phyloP scores from a whole-genome alignment of 495 filamentous ascomycete species.

The Podospora bellae-mahoneyi region DNA sequence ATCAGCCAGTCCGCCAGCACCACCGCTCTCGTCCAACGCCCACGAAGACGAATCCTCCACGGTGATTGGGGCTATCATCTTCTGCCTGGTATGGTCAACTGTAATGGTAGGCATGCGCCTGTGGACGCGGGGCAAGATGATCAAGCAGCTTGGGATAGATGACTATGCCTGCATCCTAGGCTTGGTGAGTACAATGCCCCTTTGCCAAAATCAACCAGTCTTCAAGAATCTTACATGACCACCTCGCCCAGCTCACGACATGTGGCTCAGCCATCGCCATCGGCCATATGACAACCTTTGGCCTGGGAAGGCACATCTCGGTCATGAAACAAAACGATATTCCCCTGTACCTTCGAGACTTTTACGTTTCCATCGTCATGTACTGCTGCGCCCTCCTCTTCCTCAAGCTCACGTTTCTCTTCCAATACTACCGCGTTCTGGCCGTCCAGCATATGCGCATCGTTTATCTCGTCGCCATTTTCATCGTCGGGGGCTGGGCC shows the following conservation, averaged over 20 bases:
- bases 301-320: constrained; percentile 27
- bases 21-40: constrained; percentile 22
- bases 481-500: constrained; percentile 33
- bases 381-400: constrained; percentile 31
- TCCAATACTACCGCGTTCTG: constrained; percentile 39
- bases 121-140: constrained; percentile 24
- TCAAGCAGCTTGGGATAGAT: constrained; percentile 28
- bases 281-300: constrained; percentile 27
- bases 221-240: neutral
- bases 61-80: constrained; percentile 23
- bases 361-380: constrained; percentile 36
- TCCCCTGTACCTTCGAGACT: constrained; percentile 26
- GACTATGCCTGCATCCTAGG: constrained; percentile 25
- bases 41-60: constrained; percentile 19
- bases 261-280: constrained; percentile 25
- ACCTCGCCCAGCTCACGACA: constrained; percentile 7
- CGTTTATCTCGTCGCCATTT: constrained; percentile 27
- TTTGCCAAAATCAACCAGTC: neutral
- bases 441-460: constrained; percentile 27
- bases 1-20: neutral
- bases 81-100: constrained; percentile 23
- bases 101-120: constrained; percentile 25
- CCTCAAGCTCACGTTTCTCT: constrained; percentile 35
- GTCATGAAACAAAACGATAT: constrained; percentile 21
- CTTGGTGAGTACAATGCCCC: constrained; percentile 18